phyloP scores from a whole-genome alignment of 1,139 yeast species.

The Pichia sp. region DNA sequence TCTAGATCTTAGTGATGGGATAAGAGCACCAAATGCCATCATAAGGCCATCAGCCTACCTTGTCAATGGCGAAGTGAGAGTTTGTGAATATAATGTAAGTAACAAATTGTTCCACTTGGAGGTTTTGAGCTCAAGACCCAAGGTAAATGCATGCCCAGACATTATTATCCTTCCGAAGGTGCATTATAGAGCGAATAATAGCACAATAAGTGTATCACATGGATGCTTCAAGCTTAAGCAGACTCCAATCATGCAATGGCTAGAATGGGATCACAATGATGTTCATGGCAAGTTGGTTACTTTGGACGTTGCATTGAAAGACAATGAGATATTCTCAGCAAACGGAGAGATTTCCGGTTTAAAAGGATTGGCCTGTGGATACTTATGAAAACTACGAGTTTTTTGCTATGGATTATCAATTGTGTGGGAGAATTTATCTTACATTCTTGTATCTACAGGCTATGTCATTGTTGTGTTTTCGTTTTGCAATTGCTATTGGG shows the following conservation, averaged over 20 bases:
- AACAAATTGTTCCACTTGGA: conserved; percentile 41
- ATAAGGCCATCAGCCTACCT: conserved; percentile 66
- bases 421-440: not conserved
- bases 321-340: not conserved
- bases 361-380: conserved; percentile 30
- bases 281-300: conserved; percentile 17
- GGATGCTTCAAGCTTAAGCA: conserved; percentile 44
- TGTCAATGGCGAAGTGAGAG: conserved; percentile 43
- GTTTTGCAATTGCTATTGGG: conserved; percentile 1
- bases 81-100: conserved; percentile 50
- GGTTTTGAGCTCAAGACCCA: conserved; percentile 27
- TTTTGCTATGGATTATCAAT: not conserved
- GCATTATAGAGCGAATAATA: conserved; percentile 51
- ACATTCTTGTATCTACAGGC: conserved; percentile 24
- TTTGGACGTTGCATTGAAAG: conserved; percentile 12
- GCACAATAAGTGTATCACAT: conserved; percentile 40
- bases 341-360: conserved; percentile 14
- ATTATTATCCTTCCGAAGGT: conserved; percentile 61
- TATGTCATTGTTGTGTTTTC: conserved; percentile 4
- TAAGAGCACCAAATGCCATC: conserved; percentile 63
- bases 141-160: conserved; percentile 5
- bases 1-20: conserved; percentile 40
- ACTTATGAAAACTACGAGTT: conserved; percentile 12
- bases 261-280: conserved; percentile 63
- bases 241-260: conserved; percentile 43